phyloP scores from a whole-genome alignment of 768 basidiomycete species.

The Suillus paluster region DNA sequence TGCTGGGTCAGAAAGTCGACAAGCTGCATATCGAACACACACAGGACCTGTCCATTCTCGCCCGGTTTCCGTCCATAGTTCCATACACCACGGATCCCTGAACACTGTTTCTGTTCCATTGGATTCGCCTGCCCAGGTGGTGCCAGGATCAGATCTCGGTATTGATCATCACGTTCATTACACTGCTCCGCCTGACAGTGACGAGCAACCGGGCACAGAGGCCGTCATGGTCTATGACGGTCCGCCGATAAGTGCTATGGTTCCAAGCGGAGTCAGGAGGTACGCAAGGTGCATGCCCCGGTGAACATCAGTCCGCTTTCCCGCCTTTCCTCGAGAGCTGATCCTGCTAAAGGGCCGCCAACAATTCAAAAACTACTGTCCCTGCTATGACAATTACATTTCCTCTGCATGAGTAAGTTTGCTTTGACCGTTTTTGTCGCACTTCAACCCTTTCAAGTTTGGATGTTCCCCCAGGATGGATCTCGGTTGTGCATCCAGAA shows the following conservation, averaged over 20 bases:
- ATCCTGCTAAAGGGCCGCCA: background rate
- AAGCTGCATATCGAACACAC: background rate
- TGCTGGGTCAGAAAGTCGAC: background rate
- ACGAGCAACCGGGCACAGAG: slow-evolving; percentile 7
- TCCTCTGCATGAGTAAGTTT: slow-evolving; percentile 4
- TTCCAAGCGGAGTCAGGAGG: slow-evolving; percentile 17
- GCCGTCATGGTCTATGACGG: background rate
- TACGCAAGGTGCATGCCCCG: slow-evolving; percentile 9
- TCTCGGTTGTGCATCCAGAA: slow-evolving; percentile 14
- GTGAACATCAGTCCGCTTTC: background rate
- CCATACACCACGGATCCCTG: background rate
- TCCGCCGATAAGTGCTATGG: slow-evolving; percentile 23
- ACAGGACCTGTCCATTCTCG: background rate
- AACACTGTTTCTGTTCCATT: background rate
- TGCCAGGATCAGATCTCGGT: background rate
- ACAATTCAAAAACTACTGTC: background rate
- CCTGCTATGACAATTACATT: slow-evolving; percentile 9
- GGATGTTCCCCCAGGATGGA: slow-evolving; percentile 24
- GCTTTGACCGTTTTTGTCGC: background rate
- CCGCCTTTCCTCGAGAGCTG: background rate
- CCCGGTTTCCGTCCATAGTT: background rate
- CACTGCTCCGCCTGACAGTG: background rate
- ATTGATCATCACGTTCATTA: background rate
- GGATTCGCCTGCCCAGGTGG: background rate
- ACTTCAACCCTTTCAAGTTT: background rate